Evolutionary conservation across 2,329 filamentous ascomycete genomes (phyloP).

Genomic region (Fusarium metavorans): DNA sequence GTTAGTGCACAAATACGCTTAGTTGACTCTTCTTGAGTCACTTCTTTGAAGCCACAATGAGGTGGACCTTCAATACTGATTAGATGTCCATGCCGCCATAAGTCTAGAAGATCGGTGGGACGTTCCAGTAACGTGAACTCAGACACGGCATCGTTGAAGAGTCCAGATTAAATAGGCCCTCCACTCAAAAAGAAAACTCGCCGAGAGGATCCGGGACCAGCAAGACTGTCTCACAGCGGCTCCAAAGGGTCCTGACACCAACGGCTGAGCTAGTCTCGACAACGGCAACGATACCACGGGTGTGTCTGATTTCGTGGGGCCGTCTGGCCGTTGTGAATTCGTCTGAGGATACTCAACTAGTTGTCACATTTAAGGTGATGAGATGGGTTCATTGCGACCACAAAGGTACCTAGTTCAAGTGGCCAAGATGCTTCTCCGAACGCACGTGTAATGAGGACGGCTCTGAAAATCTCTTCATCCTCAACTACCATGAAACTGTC

Average conservation of each 20-base stretch:
- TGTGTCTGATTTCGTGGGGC: neutral
- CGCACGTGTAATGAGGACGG: neutral
- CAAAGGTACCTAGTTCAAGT: neutral
- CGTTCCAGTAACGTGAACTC: conserved; percentile 50
- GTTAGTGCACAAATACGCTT: no score
- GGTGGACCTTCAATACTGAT: neutral
- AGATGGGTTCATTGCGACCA: neutral
- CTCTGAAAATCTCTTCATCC: neutral
- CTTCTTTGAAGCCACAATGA: neutral
- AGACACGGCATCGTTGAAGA: conserved; percentile 61
- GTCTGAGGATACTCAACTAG: neutral
- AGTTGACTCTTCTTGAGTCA: no score
- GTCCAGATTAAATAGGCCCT: conserved; percentile 55
- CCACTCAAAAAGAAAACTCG: conserved; percentile 58
- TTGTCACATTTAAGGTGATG: neutral
- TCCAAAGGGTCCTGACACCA: neutral
- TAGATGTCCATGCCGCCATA: neutral
- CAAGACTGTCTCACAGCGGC: neutral
- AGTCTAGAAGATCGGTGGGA: neutral
- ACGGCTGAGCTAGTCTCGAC: neutral
- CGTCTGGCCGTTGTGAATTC: neutral
- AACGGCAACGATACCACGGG: neutral
- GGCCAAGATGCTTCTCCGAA: neutral
- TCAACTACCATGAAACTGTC: neutral
- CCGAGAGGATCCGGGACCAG: neutral